phyloP scores from a whole-genome alignment of 1,284 basidiomycete genomes.

The Naganishia sp. region DNA sequence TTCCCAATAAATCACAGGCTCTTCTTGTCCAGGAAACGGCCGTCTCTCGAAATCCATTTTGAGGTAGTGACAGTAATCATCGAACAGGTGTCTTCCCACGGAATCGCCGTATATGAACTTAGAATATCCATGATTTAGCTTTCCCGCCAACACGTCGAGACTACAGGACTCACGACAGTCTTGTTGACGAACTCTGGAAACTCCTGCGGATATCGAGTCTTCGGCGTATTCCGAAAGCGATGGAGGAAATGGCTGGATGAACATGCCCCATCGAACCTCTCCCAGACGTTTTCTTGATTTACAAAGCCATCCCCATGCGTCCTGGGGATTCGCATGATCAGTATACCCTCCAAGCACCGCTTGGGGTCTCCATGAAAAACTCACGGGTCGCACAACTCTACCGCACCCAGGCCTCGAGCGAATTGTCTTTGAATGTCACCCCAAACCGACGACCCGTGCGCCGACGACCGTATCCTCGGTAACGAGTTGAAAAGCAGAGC shows the following conservation, averaged over 20 bases:
- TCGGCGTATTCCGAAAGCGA: slow-evolving; percentile 18
- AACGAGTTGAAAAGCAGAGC: not conserved
- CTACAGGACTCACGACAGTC: slow-evolving; percentile 4
- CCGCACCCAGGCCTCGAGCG: not conserved
- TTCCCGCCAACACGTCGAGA: not conserved
- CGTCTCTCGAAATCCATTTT: slow-evolving; percentile 2
- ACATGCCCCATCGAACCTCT: slow-evolving; percentile 20
- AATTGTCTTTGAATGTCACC: slow-evolving; percentile 1
- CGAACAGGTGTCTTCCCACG: slow-evolving; percentile 18
- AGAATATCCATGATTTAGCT: not conserved
- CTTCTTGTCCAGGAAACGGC: slow-evolving; percentile 3
- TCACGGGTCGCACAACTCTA: slow-evolving; percentile 17
- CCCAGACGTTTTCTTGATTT: slow-evolving; percentile 22
- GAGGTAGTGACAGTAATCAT: slow-evolving; percentile 18
- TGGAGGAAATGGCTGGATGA: slow-evolving; percentile 21
- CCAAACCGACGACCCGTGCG: not conserved
- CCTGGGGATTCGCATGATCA: not conserved
- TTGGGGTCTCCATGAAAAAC: not conserved
- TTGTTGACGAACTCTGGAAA: slow-evolving; percentile 25
- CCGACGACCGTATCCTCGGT: not conserved
- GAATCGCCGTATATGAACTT: slow-evolving; percentile 29
- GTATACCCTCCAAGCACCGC: not conserved
- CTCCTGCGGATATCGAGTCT: slow-evolving; percentile 4
- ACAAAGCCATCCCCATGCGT: slow-evolving; percentile 23
- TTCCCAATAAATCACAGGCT: slow-evolving; percentile 15